Evolutionary conservation across 202 grass and related monocot genomes (phyloP).

Genomic region (Bolboschoenoplectus hybrid): DNA sequence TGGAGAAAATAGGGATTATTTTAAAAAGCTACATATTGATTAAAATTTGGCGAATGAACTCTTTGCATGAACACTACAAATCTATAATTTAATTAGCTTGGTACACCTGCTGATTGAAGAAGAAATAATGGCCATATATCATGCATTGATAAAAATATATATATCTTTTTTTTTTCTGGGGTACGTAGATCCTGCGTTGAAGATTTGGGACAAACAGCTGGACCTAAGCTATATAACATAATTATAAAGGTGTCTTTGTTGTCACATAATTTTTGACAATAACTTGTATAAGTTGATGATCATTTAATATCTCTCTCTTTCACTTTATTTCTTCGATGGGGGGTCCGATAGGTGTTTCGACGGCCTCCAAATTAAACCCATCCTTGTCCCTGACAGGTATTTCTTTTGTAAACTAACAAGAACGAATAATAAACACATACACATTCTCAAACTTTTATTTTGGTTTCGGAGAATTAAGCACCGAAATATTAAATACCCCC

Average conservation of each 20-base stretch:
- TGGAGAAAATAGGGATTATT: too few species aligned
- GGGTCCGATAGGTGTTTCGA: conserved; percentile 7
- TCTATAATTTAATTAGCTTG: neutral
- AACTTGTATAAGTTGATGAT: neutral
- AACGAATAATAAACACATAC: neutral
- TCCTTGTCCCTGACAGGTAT: neutral
- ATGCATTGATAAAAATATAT: neutral
- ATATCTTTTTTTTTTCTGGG: neutral
- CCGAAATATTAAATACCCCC: neutral
- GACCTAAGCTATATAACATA: neutral
- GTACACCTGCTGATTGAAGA: neutral
- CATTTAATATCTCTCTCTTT: conserved; percentile 1
- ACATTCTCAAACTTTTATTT: neutral
- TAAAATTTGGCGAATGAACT: neutral
- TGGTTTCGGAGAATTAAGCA: neutral
- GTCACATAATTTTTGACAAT: neutral
- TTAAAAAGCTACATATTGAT: neutral
- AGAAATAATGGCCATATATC: neutral
- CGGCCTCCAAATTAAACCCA: neutral
- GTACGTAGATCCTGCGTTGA: conserved; percentile 11
- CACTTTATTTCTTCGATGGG: neutral
- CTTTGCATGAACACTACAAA: neutral
- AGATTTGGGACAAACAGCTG: conserved; percentile 18
- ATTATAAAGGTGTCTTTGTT: conserved; percentile 5
- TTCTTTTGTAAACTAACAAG: neutral